phyloP scores from a whole-genome alignment of 176 grass and related monocot genomes.

The Zoysia japonica region DNA sequence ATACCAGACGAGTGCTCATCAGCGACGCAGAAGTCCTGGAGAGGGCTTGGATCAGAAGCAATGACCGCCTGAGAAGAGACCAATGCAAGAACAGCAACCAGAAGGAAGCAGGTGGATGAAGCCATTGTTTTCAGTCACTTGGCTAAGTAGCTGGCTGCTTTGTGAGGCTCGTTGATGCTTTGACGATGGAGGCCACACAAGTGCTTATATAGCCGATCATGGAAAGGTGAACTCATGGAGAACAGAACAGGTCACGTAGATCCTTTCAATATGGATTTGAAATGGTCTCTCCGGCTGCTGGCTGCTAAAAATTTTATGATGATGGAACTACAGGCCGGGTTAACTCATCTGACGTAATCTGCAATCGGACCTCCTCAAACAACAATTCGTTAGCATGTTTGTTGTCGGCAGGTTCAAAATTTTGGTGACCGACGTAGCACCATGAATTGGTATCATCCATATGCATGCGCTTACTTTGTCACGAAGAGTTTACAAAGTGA shows the following conservation, averaged over 20 bases:
- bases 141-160: background rate
- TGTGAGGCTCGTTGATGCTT: background rate
- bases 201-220: background rate
- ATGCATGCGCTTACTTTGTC: too few relatives aligned
- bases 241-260: background rate
- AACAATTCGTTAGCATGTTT: too few relatives aligned
- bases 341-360: too few relatives aligned
- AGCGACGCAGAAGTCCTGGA: slow-evolving; percentile 32
- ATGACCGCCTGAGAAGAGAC: background rate
- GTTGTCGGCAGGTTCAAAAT: too few relatives aligned
- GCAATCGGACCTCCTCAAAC: too few relatives aligned
- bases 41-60: slow-evolving; percentile 30
- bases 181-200: background rate
- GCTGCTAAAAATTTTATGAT: too few relatives aligned
- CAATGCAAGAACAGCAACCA: background rate
- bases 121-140: background rate
- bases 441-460: too few relatives aligned
- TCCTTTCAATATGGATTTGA: background rate
- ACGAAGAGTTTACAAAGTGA: too few relatives aligned
- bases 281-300: background rate
- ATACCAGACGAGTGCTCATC: slow-evolving; percentile 22
- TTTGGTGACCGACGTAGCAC: too few relatives aligned
- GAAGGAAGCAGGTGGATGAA: background rate
- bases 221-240: background rate
- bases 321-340: too few relatives aligned